Evolutionary conservation across 192 early-diverging fungal species (phyloP).

Genomic region (Rhizoclosmatium globosum): DNA sequence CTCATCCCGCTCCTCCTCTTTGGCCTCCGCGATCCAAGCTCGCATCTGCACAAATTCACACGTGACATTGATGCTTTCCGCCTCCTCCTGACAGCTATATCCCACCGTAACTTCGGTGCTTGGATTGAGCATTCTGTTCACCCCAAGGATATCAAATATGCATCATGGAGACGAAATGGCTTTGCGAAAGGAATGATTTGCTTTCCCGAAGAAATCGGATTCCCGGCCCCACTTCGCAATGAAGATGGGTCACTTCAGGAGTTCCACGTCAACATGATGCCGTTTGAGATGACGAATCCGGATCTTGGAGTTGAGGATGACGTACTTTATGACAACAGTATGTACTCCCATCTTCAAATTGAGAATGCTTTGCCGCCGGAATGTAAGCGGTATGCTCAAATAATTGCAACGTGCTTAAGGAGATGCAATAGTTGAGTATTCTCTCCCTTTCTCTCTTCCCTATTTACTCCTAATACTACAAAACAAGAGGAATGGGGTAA

Average conservation of each 20-base stretch:
- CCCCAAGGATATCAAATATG: no score
- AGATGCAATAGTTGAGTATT: background rate
- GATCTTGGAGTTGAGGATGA: background rate
- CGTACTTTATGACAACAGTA: background rate
- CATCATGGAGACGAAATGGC: no score
- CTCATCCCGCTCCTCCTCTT: no score
- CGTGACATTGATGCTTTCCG: background rate
- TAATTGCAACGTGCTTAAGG: constrained; percentile 6
- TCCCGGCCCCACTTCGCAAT: background rate
- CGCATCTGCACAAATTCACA: background rate
- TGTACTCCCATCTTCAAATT: background rate
- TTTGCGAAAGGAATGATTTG: background rate
- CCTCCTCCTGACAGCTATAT: no score
- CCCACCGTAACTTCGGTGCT: no score
- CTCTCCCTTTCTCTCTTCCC: no score
- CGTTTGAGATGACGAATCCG: constrained; percentile 6
- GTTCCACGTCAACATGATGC: constrained; percentile 27
- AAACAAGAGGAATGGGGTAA: background rate
- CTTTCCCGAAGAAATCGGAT: background rate
- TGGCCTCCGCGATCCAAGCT: no score
- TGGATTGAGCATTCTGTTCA: no score
- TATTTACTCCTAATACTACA: no score
- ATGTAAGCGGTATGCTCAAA: constrained; percentile 3
- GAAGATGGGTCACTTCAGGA: background rate
- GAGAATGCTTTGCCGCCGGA: background rate